Evolutionary conservation across 2,329 filamentous ascomycete genomes (phyloP).

Genomic region (Malbranchea zuffiana): DNA sequence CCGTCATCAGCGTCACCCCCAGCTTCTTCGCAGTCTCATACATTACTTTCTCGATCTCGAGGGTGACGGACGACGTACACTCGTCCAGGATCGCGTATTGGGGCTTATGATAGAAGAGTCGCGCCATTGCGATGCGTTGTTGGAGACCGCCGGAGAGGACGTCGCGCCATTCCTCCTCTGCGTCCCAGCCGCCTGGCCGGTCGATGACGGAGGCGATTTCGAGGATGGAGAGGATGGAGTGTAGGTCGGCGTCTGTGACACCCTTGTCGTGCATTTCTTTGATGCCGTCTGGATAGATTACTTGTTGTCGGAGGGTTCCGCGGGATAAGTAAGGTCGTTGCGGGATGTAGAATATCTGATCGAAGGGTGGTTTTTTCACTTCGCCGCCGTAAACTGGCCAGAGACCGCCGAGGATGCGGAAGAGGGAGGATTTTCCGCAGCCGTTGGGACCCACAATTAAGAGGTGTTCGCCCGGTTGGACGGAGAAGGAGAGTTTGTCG

Average conservation of each 20-base stretch:
- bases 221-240: conserved; percentile 63
- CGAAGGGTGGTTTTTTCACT: conserved; percentile 81
- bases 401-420: conserved; percentile 87
- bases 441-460: conserved; percentile 94
- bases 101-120: conserved; percentile 85
- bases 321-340: conserved; percentile 88
- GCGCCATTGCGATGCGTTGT: conserved; percentile 92
- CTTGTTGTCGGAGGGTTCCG: conserved; percentile 86
- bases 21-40: conserved; percentile 90
- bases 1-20: conserved; percentile 93
- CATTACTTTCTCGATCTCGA: conserved; percentile 91
- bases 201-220: conserved; percentile 75
- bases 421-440: conserved; percentile 90
- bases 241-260: conserved; percentile 69
- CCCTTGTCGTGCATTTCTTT: conserved; percentile 78
- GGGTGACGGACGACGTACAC: conserved; percentile 88
- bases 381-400: conserved; percentile 97
- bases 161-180: conserved; percentile 93
- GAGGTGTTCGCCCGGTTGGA: conserved; percentile 77
- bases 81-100: conserved; percentile 94
- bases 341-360: conserved; percentile 96
- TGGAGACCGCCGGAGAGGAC: conserved; percentile 85
- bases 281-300: conserved; percentile 87
- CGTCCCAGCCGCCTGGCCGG: conserved; percentile 74
- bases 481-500: conserved; percentile 71